phyloP scores from a whole-genome alignment of 2,329 filamentous ascomycete genomes.

The Raffaelea albimanens region DNA sequence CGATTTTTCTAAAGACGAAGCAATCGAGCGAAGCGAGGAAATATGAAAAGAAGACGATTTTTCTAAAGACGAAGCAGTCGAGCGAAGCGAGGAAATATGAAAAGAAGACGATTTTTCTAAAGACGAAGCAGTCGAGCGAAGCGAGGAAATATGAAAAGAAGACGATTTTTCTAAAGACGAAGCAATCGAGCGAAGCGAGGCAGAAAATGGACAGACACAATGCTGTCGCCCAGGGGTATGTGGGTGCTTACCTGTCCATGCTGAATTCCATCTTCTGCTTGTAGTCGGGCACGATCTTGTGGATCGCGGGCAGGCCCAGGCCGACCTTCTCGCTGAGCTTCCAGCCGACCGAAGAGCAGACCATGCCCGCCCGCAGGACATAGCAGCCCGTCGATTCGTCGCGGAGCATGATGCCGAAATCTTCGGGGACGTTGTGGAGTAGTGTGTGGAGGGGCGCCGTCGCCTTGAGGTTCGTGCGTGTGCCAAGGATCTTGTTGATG shows the following conservation, averaged over 20 bases:
- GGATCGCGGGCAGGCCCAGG: slow-evolving; percentile 59
- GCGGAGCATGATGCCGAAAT: slow-evolving; percentile 69
- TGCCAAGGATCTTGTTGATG: slow-evolving; percentile 59
- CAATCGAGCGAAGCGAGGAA: not conserved
- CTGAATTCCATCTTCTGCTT: slow-evolving; percentile 81
- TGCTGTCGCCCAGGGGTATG: not conserved
- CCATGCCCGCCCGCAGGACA: slow-evolving; percentile 62
- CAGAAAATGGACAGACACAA: not conserved
- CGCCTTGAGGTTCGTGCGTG: slow-evolving; percentile 47
- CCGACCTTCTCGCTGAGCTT: slow-evolving; percentile 67
- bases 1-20: not conserved
- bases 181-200: too few species aligned
- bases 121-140: too few species aligned
- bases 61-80: too few species aligned
- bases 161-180: too few species aligned
- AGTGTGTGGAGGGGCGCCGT: slow-evolving; percentile 61
- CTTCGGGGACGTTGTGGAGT: slow-evolving; percentile 71
- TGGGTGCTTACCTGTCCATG: slow-evolving; percentile 67
- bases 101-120: too few species aligned
- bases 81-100: too few species aligned
- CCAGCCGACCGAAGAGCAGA: slow-evolving; percentile 77
- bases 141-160: not conserved
- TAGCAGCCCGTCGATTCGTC: slow-evolving; percentile 65
- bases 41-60: not conserved
- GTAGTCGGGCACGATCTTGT: slow-evolving; percentile 69